Evolutionary conservation across 1,284 basidiomycete genomes (phyloP), one percentile per base, ranked within the genome.

Genomic region (Cystobasidium slooffiae): DNA sequence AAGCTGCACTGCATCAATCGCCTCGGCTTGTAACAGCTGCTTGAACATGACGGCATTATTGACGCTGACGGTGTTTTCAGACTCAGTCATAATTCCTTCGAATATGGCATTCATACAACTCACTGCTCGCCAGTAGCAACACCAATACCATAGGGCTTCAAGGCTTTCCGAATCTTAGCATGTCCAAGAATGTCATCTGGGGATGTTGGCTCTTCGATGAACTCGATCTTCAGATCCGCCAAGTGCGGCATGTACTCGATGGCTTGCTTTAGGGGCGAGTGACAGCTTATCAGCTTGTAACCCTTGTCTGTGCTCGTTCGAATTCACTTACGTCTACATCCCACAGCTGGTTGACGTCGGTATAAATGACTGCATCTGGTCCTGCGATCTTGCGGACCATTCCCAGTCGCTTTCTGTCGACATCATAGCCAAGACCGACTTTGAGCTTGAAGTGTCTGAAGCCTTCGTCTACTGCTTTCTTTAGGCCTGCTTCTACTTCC

Each of bases 1-100:
- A 81, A 97, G 94, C 83, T 97, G 94, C 77, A 89, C 90, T n/a
- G 97, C 94, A 81, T 96, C 93, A 80, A 97, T 93, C n/a, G 94
- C 93, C 65, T 94, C 89, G 1, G 94, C 91, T 82, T 96, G 94
- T 12, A 97, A 85, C 16, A 97, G 87, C 82, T 97, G 94, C 85
- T 97, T 97, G 88, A 97, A 97, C 22, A 92, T 88, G 87, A 97
- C 95, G 75, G 78, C 69, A 64, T 65, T 65, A 65, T 22, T 41
- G 53, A 49, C 22, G 51, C 53, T 61, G 59, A 59, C 1, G 14
- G 9, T 12, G 47, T 14, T 3, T 3, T 3, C 3, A n/a, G n/a
- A 49, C n/a, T 14, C 47, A 14, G 47, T n/a, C 47, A 14, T 49
- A 14, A 49, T 14, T 6, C 12, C 14, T n/a, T 14, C n/a, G 6